Percentiles rank a stretch among this genome's conserved stretches.
phyloP scores from a whole-genome alignment of 257 asterid genomes.

The Eucommia ulmoides region DNA sequence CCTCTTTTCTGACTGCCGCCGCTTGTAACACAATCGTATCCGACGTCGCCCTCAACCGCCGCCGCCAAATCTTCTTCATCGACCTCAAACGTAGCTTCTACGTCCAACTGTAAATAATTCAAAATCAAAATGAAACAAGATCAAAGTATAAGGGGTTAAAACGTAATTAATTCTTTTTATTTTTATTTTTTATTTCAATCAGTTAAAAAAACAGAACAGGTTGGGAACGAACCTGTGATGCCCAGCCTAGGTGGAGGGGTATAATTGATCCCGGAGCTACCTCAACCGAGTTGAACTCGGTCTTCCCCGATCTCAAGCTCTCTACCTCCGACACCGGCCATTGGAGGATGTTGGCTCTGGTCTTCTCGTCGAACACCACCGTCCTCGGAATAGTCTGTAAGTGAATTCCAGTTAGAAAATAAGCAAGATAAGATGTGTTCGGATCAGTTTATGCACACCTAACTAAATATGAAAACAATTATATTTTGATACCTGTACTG shows the following conservation, averaged over 20 bases:
- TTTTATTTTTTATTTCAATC: neutral
- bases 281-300: conserved; percentile 29
- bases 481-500: conserved; percentile 36
- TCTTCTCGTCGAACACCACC: conserved; percentile 22
- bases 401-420: neutral
- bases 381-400: conserved; percentile 42
- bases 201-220: too few species aligned
- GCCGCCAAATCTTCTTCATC: conserved; percentile 21
- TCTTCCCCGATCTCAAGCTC: conserved; percentile 40
- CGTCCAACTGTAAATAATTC: conserved; percentile 40
- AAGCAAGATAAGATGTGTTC: neutral
- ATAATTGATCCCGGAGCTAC: conserved; percentile 63
- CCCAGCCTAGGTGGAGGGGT: conserved; percentile 35
- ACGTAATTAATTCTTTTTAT: neutral
- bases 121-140: neutral
- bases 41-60: conserved; percentile 13
- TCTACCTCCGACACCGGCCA: conserved; percentile 88
- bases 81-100: conserved; percentile 48
- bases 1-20: conserved; percentile 69
- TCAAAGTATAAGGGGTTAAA: neutral
- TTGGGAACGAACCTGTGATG: conserved; percentile 47
- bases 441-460: neutral
- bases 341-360: conserved; percentile 50
- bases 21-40: conserved; percentile 46
- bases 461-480: neutral